Percentiles rank a stretch among this genome's conserved stretches.
phyloP scores from a whole-genome alignment of 2,329 filamentous ascomycete genomes.

The Lachnellula occidentalis region DNA sequence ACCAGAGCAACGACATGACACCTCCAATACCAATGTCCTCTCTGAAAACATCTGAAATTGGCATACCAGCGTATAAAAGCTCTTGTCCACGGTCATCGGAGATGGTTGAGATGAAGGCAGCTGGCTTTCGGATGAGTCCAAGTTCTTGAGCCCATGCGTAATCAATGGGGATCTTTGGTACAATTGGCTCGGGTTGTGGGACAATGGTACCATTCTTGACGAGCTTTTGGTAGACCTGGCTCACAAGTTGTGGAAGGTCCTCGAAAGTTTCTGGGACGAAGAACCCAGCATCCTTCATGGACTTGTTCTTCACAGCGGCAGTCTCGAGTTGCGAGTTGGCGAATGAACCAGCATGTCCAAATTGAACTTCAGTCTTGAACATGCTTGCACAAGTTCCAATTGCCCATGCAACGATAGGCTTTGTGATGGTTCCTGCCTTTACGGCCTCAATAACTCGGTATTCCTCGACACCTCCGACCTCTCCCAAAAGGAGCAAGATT shows the following conservation, averaged over 20 bases:
- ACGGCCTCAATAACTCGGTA: slow-evolving; percentile 99
- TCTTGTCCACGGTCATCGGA: slow-evolving; percentile 99
- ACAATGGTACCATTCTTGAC: slow-evolving; percentile 80
- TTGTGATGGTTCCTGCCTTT: slow-evolving; percentile 89
- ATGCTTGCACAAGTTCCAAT: slow-evolving; percentile 99
- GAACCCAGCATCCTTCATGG: slow-evolving; percentile 92
- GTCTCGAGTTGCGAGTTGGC: slow-evolving; percentile 99
- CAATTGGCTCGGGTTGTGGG: slow-evolving; percentile 80
- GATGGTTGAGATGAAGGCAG: slow-evolving; percentile 99
- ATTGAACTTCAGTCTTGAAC: slow-evolving; percentile 99
- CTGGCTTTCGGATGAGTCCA: slow-evolving; percentile 98
- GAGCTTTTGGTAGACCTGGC: slow-evolving; percentile 80
- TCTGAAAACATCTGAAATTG: slow-evolving; percentile 98
- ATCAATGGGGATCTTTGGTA: slow-evolving; percentile 99
- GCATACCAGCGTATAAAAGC: slow-evolving; percentile 97
- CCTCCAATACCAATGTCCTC: slow-evolving; percentile 99
- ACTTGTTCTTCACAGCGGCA: slow-evolving; percentile 92
- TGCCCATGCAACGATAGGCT: slow-evolving; percentile 98
- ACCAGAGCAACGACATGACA: slow-evolving; percentile 99
- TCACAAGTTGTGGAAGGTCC: slow-evolving; percentile 76
- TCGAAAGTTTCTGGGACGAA: slow-evolving; percentile 94
- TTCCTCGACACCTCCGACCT: slow-evolving; percentile 98
- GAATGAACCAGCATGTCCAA: slow-evolving; percentile 96
- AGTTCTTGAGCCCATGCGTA: slow-evolving; percentile 99
- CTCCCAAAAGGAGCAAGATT: slow-evolving; percentile 90